Base-by-base conservation (phyloP, 176 grass and related monocot genomes). In the Alopecurus myosuroides region DNA sequence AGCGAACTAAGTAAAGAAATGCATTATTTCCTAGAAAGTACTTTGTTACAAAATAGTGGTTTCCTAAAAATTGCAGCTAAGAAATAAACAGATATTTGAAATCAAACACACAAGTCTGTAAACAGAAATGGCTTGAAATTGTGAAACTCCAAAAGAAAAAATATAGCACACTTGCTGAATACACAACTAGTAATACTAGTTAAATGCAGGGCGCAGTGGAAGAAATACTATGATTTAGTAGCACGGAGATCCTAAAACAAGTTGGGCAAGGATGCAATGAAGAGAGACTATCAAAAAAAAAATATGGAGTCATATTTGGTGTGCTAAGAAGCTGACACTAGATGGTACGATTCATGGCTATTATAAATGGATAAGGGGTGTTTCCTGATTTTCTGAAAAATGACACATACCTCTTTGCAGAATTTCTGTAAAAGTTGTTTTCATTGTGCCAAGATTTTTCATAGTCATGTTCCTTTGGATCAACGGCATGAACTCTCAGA, bases 381-480 rank as follows among this genome's bases (percentile, higher is more conserved):
- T 49, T 74, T 41, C 70, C 70, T 30, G 42, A 74, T 46, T 30
- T 74, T 49, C 25, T 11, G 42, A 74, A 50, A 70, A 80, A 3
- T 17, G 68, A 22, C 23, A 44, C 60, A 34, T 76, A 87, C 89
- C 81, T 80, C 76, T 84, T 69, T 23, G 30, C 3, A 68, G 1
- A 34, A 76, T n/a, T 44, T 34, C 13, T 57, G 37, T 4, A 40
- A 42, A 8, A 45, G 39, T 41, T 10, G 8, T 23, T 33, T 15
- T 31, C 34, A 67, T 19, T 69, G 68, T 48, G n/a, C 3, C 1
- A 9, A 40, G 12, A 67, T 2, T 68, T 84, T 87, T 41, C 60
- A 42, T 42, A 2, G 50, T 62, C 75, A 60, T 23, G 33, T 11
- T 91, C 85, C 41, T 80, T 60, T 22, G 60, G 41, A 70, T 87